Evolutionary conservation across 352 stramenopile genomes (phyloP).

Genomic region (Pythium monospermum): DNA sequence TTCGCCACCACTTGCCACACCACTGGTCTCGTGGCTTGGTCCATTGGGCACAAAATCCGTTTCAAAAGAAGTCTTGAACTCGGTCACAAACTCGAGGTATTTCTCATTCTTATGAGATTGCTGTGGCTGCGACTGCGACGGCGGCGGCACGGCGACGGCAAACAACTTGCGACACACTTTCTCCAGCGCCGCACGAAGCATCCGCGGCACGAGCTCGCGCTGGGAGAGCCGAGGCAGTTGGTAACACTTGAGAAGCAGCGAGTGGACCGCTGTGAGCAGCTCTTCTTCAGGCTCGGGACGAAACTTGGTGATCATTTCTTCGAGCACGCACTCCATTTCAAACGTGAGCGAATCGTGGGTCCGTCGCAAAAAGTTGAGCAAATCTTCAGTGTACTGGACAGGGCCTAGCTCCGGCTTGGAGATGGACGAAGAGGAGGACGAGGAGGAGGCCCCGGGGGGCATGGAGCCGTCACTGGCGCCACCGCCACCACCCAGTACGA

Average conservation of each 20-base stretch:
- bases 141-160: slow-evolving; percentile 14
- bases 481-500: slow-evolving; percentile 7
- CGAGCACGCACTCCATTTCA: slow-evolving; percentile 97
- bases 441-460: not conserved
- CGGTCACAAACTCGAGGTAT: slow-evolving; percentile 82
- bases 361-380: slow-evolving; percentile 94
- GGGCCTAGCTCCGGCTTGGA: slow-evolving; percentile 71
- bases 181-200: slow-evolving; percentile 86
- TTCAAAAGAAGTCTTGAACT: slow-evolving; percentile 86
- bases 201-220: slow-evolving; percentile 78
- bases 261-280: slow-evolving; percentile 93
- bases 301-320: slow-evolving; percentile 98
- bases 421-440: not conserved
- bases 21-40: slow-evolving; percentile 19
- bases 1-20: slow-evolving; percentile 6
- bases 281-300: slow-evolving; percentile 96
- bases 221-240: slow-evolving; percentile 78
- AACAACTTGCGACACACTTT: slow-evolving; percentile 94
- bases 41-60: slow-evolving; percentile 64
- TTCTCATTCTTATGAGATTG: slow-evolving; percentile 90
- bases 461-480: not conserved
- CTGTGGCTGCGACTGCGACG: slow-evolving; percentile 48
- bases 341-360: slow-evolving; percentile 86
- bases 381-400: slow-evolving; percentile 87
- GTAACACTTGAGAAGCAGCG: slow-evolving; percentile 94